Base-by-base conservation (phyloP, 2,329 filamentous ascomycete species). In the Lasiodiplodia citricola region DNA sequence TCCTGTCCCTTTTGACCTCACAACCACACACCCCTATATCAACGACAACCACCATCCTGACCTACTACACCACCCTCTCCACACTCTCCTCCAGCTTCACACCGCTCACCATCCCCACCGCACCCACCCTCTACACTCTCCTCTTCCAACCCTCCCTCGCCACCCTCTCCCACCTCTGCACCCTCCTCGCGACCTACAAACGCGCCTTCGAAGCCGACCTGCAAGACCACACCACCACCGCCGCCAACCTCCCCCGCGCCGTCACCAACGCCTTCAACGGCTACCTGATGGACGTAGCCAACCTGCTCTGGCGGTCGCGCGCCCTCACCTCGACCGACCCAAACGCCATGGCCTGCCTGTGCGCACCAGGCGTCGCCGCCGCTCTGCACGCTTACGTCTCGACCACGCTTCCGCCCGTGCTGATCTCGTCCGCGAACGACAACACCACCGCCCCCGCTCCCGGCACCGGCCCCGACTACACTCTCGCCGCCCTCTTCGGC, bases 201-300 rank as follows among this genome's bases (percentile, higher is more conserved):
- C 84, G 84, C 28, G 88, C 90, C 0, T 93, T 95, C 74, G 92
- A 95, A 75, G 79, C 82, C 31, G 70, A 75, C 73, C 73, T 77
- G 72, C 72, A 78, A 72, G 41, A n/a, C 8, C 23, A 44, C 41
- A 28, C 11, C 28, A n/a, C 25, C 11, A 10, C 55, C 16, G 21
- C 55, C 10, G 25, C 55, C 35, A 52, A 38, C 28, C 60, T 64
- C 11, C 58, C 76, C 63, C 50, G 68, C 72, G 57, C 73, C 74
- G 71, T 70, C 56, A 79, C 78, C 51, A 87, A 88, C 71, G 81
- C 86, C 28, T 94, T 96, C 81, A 97, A 97, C 77, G 91, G 91
- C 25, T 94, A 91, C 76, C 86, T 96, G 38, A 94, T 96, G 88
- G 93, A 97, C 76, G 86, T 94, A 38, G 94, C 92, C 82, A 96